phyloP scores from a whole-genome alignment of 2,329 filamentous ascomycete species.

The Penicillium decumbens region DNA sequence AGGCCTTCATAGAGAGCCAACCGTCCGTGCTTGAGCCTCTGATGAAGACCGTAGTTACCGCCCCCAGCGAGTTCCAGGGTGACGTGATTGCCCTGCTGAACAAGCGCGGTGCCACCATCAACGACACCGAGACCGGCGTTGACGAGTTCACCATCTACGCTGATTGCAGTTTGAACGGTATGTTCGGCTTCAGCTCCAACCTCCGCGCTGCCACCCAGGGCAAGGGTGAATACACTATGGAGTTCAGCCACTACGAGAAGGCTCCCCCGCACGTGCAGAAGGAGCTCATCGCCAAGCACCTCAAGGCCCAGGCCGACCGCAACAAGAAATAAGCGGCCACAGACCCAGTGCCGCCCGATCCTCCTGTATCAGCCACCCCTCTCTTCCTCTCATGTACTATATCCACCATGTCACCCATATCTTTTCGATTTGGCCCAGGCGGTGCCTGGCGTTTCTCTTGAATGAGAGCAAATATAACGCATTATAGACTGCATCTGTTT shows the following conservation, averaged over 20 bases:
- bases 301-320: slow-evolving; percentile 62
- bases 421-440: neutral
- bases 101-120: slow-evolving; percentile 91
- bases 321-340: slow-evolving; percentile 52
- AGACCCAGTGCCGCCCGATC: slow-evolving; percentile 7
- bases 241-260: slow-evolving; percentile 92
- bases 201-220: slow-evolving; percentile 90
- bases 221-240: slow-evolving; percentile 98
- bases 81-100: slow-evolving; percentile 92
- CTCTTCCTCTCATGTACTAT: slow-evolving; percentile 3
- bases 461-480: neutral
- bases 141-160: slow-evolving; percentile 92
- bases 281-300: slow-evolving; percentile 63
- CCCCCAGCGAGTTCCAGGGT: slow-evolving; percentile 95
- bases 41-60: slow-evolving; percentile 97
- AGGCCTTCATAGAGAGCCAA: slow-evolving; percentile 75
- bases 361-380: slow-evolving; percentile 4
- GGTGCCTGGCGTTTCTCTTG: neutral
- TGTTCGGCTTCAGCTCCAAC: slow-evolving; percentile 96
- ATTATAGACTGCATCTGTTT: slow-evolving; percentile 2
- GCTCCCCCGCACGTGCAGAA: slow-evolving; percentile 83
- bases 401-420: neutral
- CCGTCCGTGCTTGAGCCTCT: slow-evolving; percentile 88
- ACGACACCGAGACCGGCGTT: slow-evolving; percentile 86
- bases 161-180: slow-evolving; percentile 89